phyloP scores from a whole-genome alignment of 192 early-diverging fungal genomes.

The Podila verticillata region DNA sequence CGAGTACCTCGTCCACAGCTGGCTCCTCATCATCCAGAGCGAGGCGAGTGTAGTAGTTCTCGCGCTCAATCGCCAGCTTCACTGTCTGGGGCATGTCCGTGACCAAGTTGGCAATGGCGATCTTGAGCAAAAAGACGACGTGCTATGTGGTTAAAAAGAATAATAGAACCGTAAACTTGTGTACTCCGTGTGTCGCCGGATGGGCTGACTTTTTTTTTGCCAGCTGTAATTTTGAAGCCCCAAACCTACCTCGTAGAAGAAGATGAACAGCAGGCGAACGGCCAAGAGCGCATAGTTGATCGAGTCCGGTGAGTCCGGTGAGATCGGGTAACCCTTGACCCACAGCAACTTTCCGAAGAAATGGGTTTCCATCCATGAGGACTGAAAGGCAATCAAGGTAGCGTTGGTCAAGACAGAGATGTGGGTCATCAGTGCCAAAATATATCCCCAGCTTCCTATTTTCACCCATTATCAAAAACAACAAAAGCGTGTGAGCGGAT shows the following conservation, averaged over 20 bases:
- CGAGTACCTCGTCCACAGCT: constrained; percentile 45
- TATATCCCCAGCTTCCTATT: constrained; percentile 52
- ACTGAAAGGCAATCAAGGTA: constrained; percentile 54
- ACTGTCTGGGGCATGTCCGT: constrained; percentile 47
- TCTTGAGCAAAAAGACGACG: constrained; percentile 48
- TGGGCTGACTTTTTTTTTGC: too few relatives aligned
- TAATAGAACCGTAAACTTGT: neutral
- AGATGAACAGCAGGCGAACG: constrained; percentile 45
- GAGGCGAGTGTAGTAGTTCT: constrained; percentile 39
- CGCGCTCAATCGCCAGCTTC: constrained; percentile 50
- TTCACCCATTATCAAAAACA: too few relatives aligned
- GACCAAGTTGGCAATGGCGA: constrained; percentile 41
- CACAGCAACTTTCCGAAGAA: constrained; percentile 17
- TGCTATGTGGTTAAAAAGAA: constrained; percentile 21
- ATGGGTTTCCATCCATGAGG: constrained; percentile 35
- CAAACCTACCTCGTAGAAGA: constrained; percentile 52
- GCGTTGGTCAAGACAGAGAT: constrained; percentile 55
- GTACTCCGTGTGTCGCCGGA: too few relatives aligned
- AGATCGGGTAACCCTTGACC: neutral
- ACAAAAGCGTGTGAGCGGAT: too few relatives aligned
- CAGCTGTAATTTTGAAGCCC: neutral
- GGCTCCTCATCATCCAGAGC: constrained; percentile 43
- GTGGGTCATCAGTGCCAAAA: constrained; percentile 42
- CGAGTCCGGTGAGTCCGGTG: too few relatives aligned
- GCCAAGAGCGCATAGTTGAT: constrained; percentile 19